Conservation (phyloP, 805 yeast species). For the Danielozyma ontarioensis region DNA sequence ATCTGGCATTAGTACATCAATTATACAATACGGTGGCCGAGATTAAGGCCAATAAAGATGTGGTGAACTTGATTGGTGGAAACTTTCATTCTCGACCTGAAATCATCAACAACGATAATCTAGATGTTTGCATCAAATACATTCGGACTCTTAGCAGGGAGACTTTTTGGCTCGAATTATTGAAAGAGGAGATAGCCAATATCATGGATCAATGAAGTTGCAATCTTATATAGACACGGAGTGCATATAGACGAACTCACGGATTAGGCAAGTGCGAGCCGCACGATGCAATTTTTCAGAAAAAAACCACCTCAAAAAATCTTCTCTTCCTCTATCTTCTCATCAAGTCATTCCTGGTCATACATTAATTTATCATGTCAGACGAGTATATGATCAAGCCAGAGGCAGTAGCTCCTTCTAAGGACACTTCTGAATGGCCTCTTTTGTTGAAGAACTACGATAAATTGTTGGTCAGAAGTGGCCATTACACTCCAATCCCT, state of each 20-base stretch:
- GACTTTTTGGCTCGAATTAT: conserved; percentile 36
- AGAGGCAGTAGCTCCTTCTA: conserved; percentile 68
- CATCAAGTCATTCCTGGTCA: conserved; percentile 1
- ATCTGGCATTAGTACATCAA: conserved; percentile 47
- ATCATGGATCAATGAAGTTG: conserved; percentile 9
- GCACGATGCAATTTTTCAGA: conserved; percentile 18
- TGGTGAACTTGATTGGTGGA: conserved; percentile 52
- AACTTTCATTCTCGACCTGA: conserved; percentile 33
- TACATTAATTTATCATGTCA: conserved; percentile 38
- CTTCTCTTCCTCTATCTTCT: not conserved
- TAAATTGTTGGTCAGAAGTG: conserved; percentile 88
- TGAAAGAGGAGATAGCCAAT: conserved; percentile 25
- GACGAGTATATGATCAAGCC: conserved; percentile 84
- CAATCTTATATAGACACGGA: not conserved
- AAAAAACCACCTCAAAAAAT: conserved; percentile 3
- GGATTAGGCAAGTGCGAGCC: conserved; percentile 13
- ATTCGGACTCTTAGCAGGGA: conserved; percentile 36
- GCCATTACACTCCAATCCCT: conserved; percentile 97
- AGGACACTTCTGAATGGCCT: conserved; percentile 94
- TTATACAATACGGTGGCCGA: conserved; percentile 59
- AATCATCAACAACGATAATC: conserved; percentile 25
- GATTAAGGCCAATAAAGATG: conserved; percentile 68
- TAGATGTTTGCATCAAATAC: conserved; percentile 31
- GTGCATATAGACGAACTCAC: not conserved
- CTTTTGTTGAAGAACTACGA: conserved; percentile 89